phyloP scores from a whole-genome alignment of 73 alveolate genomes.

The Breviolum minutum region DNA sequence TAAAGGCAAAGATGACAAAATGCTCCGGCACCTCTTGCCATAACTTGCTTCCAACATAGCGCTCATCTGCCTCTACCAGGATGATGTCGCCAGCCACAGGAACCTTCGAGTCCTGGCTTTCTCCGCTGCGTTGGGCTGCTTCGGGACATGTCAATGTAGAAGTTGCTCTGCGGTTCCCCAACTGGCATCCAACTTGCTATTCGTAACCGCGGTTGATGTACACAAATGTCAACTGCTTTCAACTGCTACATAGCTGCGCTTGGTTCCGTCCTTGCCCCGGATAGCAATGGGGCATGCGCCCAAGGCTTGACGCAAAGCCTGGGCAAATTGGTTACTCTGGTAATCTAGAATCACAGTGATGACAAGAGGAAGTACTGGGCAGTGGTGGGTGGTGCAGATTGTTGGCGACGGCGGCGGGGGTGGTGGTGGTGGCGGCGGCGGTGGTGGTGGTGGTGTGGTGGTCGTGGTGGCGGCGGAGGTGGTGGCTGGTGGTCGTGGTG shows the following conservation, averaged over 20 bases:
- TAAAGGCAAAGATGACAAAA: neutral
- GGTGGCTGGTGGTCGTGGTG: too few relatives aligned
- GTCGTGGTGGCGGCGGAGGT: too few relatives aligned
- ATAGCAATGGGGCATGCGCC: slow-evolving; percentile 76
- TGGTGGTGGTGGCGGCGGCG: too few relatives aligned
- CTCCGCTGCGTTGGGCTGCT: too few relatives aligned
- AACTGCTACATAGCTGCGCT: too few relatives aligned
- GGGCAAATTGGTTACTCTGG: too few relatives aligned
- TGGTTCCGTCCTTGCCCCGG: slow-evolving; percentile 63
- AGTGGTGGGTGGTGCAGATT: too few relatives aligned
- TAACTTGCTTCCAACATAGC: slow-evolving; percentile 47
- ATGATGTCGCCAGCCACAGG: slow-evolving; percentile 68
- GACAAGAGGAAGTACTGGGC: too few relatives aligned
- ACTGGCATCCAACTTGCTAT: neutral
- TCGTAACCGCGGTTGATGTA: neutral
- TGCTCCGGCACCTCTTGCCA: slow-evolving; percentile 65
- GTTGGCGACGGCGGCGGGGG: too few relatives aligned
- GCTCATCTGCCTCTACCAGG: slow-evolving; percentile 82
- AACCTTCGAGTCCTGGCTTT: neutral
- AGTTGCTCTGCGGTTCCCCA: neutral
- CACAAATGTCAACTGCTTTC: too few relatives aligned
- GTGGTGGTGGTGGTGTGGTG: too few relatives aligned
- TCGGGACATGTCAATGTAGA: neutral
- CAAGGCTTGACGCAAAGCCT: slow-evolving; percentile 49
- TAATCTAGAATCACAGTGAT: too few relatives aligned